Base-by-base conservation (phyloP, 305 asterid species). In the Fraxinus platypoda region DNA sequence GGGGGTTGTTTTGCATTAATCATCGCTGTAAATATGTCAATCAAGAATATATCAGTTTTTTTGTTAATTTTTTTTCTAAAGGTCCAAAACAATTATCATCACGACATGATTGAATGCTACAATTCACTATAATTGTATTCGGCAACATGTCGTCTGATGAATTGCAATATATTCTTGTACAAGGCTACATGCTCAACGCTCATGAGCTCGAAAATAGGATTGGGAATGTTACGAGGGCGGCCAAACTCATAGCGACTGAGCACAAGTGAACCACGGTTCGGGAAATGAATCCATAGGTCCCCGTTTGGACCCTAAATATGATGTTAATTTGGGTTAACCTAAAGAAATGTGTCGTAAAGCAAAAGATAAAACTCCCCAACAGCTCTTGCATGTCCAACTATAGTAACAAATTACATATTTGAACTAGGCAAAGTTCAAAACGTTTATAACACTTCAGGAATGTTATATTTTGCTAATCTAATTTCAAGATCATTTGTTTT, bases 1-100 rank as follows among this genome's bases (percentile, higher is more conserved):
- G 83, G 74, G 78, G 88, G 90, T 88, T 87, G 89, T 82, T 86
- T 83, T 79, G 87, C 92, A 90, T 87, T 91, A 84, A 89, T 81
- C 86, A 78, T 30, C 64, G 82, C 37, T 76, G 84, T 81, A 86
- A 84, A 85, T 41, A 83, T 87, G 7, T 15, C 66, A 86, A 74
- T 54, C 31, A 49, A 46, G 43, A 34, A 33, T 72, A 11, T 30
- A 62, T 81, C 28, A 33, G 9, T 23, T 79, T 26, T 35, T 17
- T 21, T 66, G 8, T 41, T 37, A 62, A 62, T 62, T 62, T 9
- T 23, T 33, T 25, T 12, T 62, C 72, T 23, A 23, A 9, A 57
- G 4, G 28, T 19, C 9, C 30, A 59, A 19, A 21, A 21, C 28
- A 54, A 5, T 54, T 54, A 19, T 49, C 7, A n/a, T 54, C 23